Conservation (phyloP, 257 asterid genomes). For the Solanum piurae region DNA sequence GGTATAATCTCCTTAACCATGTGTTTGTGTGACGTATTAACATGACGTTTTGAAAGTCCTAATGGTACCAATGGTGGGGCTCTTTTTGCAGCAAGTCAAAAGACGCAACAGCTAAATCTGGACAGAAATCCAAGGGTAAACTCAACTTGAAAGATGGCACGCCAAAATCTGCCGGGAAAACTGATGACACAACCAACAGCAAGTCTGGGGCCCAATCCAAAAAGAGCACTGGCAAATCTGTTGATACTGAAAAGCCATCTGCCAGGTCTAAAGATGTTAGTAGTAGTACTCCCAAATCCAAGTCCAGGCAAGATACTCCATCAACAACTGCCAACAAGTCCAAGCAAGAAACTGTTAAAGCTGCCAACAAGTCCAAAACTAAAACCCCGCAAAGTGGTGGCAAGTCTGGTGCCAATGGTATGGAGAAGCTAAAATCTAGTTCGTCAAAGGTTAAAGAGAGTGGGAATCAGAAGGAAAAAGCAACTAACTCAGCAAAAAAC, state of each 20-base stretch:
- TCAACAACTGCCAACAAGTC: slow-evolving; percentile 22
- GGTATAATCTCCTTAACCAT: slow-evolving; percentile 1
- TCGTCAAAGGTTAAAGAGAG: slow-evolving; percentile 48
- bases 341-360: not conserved
- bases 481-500: slow-evolving; percentile 19
- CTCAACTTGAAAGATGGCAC: slow-evolving; percentile 25
- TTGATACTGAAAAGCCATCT: slow-evolving; percentile 33
- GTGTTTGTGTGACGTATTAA: not conserved
- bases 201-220: slow-evolving; percentile 10
- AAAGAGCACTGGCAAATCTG: slow-evolving; percentile 15
- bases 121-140: slow-evolving; percentile 37
- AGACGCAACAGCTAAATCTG: slow-evolving; percentile 34
- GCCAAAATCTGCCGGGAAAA: slow-evolving; percentile 29
- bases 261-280: slow-evolving; percentile 42
- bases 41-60: not conserved
- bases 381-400: slow-evolving; percentile 32
- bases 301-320: slow-evolving; percentile 10
- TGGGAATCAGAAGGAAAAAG: slow-evolving; percentile 31
- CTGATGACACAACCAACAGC: slow-evolving; percentile 25
- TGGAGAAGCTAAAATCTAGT: slow-evolving; percentile 29
- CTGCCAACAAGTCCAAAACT: slow-evolving; percentile 32
- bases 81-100: slow-evolving; percentile 38
- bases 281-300: slow-evolving; percentile 26
- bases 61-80: slow-evolving; percentile 10
- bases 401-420: slow-evolving; percentile 22